Conservation (phyloP, 129 eudicot species). For the Cynara cardunculus region DNA sequence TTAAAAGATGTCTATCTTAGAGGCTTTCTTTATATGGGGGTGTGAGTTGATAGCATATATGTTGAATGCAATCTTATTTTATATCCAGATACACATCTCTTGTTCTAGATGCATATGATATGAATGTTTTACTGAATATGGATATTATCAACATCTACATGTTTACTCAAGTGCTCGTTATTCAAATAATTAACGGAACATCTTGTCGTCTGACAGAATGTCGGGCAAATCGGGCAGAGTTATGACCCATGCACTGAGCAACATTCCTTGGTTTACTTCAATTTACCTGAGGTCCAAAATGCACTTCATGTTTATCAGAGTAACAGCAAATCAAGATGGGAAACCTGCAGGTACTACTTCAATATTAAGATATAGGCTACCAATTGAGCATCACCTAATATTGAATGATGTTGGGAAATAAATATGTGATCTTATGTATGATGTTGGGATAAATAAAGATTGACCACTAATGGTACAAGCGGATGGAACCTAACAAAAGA, state of each 20-base stretch:
- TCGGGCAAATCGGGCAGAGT: slow-evolving; percentile 58
- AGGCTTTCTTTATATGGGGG: not conserved
- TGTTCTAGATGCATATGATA: too few species aligned
- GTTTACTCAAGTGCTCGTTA: not conserved
- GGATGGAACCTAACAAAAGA: too few species aligned
- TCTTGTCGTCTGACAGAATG: slow-evolving; percentile 39
- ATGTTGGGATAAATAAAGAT: too few species aligned
- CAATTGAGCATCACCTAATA: not conserved
- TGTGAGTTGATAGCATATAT: too few species aligned
- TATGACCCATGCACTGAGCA: slow-evolving; percentile 96
- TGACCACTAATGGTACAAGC: too few species aligned
- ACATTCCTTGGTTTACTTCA: slow-evolving; percentile 77
- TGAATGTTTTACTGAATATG: too few species aligned
- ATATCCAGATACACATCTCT: too few species aligned
- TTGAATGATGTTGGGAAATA: not conserved
- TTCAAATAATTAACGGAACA: slow-evolving; percentile 12
- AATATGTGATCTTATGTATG: too few species aligned
- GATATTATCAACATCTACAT: not conserved
- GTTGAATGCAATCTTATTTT: too few species aligned
- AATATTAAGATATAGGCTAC: not conserved
- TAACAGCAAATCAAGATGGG: slow-evolving; percentile 54
- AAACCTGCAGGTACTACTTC: slow-evolving; percentile 71
- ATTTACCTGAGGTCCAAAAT: slow-evolving; percentile 86
- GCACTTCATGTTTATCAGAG: slow-evolving; percentile 74
- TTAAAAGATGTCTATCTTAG: not conserved